Evolutionary conservation across 164 flowering plant species (phyloP), one percentile per base, ranked within the genome.

Genomic region (Chimonanthus praecox): DNA sequence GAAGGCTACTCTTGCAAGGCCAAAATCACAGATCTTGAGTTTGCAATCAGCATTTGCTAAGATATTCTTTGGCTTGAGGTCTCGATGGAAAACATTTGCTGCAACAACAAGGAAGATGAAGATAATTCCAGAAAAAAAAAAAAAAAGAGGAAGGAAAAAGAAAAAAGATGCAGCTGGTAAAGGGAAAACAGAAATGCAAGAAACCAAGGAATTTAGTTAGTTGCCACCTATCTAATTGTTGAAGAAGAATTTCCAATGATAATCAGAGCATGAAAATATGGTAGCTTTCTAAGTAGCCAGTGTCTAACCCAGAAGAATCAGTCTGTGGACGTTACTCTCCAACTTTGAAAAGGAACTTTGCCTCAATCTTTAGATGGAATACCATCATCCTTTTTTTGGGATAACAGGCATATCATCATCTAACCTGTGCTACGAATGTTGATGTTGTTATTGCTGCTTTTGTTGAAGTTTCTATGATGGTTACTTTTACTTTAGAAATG

Each of bases 41-140:
- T 94, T 94, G 81, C 97, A 94, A 74, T 94, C 89, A 47, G 97
- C 95, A 87, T 94, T 94, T 73, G 97, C 98, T 84, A 94, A 78
- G 73, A 94, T 92, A 74, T 93, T 93, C 79, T 93, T 93, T 13
- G 97, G 98, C 62, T 93, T 93, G 58, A 93, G 69, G 82, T 94
- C 98, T 76, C 98, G 88, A 83, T 94, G 98, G 76, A 82, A 94
- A 67, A 82, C 84, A 71, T 79, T 82, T 62, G 84, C 84, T 82
- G 84, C 90, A 86, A 47, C 3, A 65, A 49, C 45, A 43, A 58
- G 49, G 61, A 61, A 72, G 67, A 69, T 63, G 21, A 67, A 10
- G 63, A 54, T 54, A 11, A 5, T 13, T 54, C 11, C 11, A 54
- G 60, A 54, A 9, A 11, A 10, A 54, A 54, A 54, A 10, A 13